Evolutionary conservation across 352 stramenopile genomes (phyloP), one percentile per base, ranked within the genome.

Genomic region (Phytopythium ostracodes): DNA sequence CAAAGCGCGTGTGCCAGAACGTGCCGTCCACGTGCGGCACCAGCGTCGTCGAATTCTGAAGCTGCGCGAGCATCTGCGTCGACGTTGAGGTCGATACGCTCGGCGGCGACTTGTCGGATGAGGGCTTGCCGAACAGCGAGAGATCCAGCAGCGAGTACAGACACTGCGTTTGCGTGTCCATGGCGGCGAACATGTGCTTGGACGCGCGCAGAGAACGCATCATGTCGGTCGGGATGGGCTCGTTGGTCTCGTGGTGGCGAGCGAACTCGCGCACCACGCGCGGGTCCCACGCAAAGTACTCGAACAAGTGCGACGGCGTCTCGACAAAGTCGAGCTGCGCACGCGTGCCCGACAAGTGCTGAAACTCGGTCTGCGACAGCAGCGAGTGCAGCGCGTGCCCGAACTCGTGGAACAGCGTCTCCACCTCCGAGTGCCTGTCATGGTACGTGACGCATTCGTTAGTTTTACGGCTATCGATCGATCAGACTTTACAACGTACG

Each of bases 331-430:
- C 97, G 56, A 97, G 66, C 31, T 87, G 85, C 40, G 89, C 92
- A 20, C 96, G 84, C 15, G 96, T 99, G 24, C 97, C 97, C 6
- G 89, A 97, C 20, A 99, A 66, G 64, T 99, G 97, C 80, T 99
- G 97, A 65, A 98, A 99, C 57, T 96, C 87, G 8, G 96, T 99
- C 25, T 87, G 81, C 36, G 91, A 98, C 10, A 99, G 75, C 40
- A 99, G 70, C 20, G 96, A 99, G 74, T 99, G 97, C 67, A 99
- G 82, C 25, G 93, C 96, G 71, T 99, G 97, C 6, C 97, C 97
- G 67, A 99, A 99, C 76, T 99, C 97, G 67, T 99, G 97, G 68
- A 98, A 98, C 7, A 99, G 81, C 10, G 97, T 99, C 81, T 99
- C 95, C 14, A 98, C 91, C 73, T 99, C 96, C 0, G 87, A 89